Evolutionary conservation across 31 red algal genomes (phyloP).

Genomic region (Porphyra umbilicalis): DNA sequence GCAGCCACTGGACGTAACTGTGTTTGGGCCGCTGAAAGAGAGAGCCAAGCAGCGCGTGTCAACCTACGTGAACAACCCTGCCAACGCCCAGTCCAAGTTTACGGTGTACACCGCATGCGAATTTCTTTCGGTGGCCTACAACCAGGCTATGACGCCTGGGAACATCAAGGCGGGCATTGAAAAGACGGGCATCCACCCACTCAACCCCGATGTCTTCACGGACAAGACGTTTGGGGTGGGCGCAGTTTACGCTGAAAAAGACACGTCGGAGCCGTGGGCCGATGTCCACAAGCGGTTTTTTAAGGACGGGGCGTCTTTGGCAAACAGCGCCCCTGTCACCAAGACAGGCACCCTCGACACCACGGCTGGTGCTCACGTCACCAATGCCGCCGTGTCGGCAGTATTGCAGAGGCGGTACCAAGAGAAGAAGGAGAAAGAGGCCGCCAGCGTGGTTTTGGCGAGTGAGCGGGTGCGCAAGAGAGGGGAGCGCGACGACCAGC

Average conservation of each 20-base stretch:
- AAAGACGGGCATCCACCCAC: conserved; percentile 5
- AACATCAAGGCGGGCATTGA: conserved; percentile 22
- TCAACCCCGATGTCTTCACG: background rate
- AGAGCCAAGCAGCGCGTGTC: too few relatives aligned
- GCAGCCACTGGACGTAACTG: conserved; percentile 6
- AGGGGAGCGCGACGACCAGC: too few relatives aligned
- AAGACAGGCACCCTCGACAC: background rate
- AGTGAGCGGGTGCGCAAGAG: too few relatives aligned
- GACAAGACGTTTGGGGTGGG: background rate
- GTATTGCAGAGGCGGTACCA: background rate
- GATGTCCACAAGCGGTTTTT: background rate
- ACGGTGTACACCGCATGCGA: too few relatives aligned
- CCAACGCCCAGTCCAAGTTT: too few relatives aligned
- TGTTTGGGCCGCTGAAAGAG: conserved; percentile 18
- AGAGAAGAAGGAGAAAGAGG: background rate
- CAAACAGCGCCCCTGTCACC: too few relatives aligned
- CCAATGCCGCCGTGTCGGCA: conserved; percentile 6
- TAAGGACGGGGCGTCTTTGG: too few relatives aligned
- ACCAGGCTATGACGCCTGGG: background rate
- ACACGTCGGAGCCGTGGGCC: conserved; percentile 2
- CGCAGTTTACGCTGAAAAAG: background rate
- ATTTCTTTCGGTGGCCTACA: conserved; percentile 17
- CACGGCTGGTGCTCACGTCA: conserved; percentile 14
- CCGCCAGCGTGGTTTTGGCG: too few relatives aligned
- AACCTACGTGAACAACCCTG: background rate